Evolutionary conservation across 306 rosid species (phyloP).

Genomic region (Castanea crenata): DNA sequence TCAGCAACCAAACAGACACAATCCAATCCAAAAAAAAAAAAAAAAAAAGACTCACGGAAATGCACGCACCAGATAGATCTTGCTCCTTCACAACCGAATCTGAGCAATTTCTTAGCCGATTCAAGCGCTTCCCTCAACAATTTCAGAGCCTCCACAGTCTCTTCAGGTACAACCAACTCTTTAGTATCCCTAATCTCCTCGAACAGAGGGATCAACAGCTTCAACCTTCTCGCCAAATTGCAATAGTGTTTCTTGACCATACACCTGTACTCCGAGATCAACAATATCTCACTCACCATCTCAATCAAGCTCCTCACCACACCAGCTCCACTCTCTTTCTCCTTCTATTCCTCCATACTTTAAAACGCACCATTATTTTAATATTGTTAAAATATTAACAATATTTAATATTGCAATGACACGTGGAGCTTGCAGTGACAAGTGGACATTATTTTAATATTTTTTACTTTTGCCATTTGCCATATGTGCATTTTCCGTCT

Average conservation of each 20-base stretch:
- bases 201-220: constrained; percentile 83
- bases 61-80: constrained; percentile 81
- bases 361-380: constrained; percentile 11
- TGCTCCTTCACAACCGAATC: constrained; percentile 80
- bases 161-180: constrained; percentile 30
- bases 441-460: too few relatives aligned
- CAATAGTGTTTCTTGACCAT: constrained; percentile 84
- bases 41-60: background rate
- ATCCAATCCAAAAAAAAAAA: background rate
- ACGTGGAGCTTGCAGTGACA: too few relatives aligned
- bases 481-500: too few relatives aligned
- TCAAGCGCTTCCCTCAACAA: constrained; percentile 57
- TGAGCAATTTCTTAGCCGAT: constrained; percentile 68
- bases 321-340: background rate
- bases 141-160: constrained; percentile 50
- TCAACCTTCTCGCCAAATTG: constrained; percentile 80
- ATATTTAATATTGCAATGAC: too few relatives aligned
- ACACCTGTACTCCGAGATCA: constrained; percentile 75
- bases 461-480: too few relatives aligned
- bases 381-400: too few relatives aligned
- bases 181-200: constrained; percentile 79
- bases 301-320: constrained; percentile 52
- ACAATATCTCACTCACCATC: constrained; percentile 56
- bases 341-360: constrained; percentile 71
- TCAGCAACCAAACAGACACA: constrained; percentile 17